Conservation (phyloP, 2,329 filamentous ascomycete species). For the Rhynchosporium graminicola region DNA sequence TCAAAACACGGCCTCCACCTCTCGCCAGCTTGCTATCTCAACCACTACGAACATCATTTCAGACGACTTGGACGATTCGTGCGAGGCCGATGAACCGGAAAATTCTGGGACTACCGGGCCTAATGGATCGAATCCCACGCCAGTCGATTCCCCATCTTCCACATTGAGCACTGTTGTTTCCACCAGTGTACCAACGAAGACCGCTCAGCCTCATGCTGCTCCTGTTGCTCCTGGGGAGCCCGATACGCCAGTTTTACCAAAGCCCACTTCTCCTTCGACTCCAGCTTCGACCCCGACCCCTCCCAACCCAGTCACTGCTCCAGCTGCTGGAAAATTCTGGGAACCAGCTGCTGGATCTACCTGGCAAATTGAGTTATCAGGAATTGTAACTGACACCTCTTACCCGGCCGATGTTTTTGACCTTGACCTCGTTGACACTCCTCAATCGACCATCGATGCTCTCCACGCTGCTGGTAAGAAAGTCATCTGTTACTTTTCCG, state of each 20-base stretch:
- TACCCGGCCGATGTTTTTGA: slow-evolving; percentile 39
- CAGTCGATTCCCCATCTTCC: neutral
- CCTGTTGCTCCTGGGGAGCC: neutral
- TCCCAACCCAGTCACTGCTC: neutral
- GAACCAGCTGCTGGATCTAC: slow-evolving; percentile 22
- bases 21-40: neutral
- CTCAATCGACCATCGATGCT: slow-evolving; percentile 46
- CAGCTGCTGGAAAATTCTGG: slow-evolving; percentile 22
- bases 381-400: slow-evolving; percentile 16
- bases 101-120: neutral
- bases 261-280: neutral
- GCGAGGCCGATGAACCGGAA: neutral
- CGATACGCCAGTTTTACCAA: neutral
- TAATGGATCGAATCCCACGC: neutral
- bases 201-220: neutral
- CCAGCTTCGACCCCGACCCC: neutral
- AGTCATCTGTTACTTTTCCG: slow-evolving; percentile 76
- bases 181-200: neutral
- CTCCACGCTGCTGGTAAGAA: slow-evolving; percentile 55
- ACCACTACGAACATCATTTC: neutral
- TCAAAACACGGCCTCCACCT: neutral
- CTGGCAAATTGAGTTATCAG: slow-evolving; percentile 26
- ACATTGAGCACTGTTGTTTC: neutral
- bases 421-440: slow-evolving; percentile 49
- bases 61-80: slow-evolving; percentile 1